Percentiles rank a stretch among this genome's conserved stretches.
These are phyloP conservation scores for Lenzites betulinus DNA, from an alignment of 768 basidiomycete species.

Conservation along the genomic window DNA sequence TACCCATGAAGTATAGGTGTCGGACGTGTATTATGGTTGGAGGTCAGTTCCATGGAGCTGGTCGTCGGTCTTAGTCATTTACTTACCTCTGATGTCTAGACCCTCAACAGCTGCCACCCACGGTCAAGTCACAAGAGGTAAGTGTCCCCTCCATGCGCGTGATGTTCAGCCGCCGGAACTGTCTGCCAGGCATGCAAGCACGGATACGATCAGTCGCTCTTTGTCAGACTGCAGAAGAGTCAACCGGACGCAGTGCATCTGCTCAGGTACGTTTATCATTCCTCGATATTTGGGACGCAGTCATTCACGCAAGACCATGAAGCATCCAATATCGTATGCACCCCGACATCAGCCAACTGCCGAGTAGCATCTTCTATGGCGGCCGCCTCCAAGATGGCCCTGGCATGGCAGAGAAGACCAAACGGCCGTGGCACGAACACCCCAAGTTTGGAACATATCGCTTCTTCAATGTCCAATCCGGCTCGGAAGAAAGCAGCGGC, in stretches of 20 bases:
- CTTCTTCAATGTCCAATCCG: conserved; percentile 80
- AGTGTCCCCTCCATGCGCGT: conserved; percentile 25
- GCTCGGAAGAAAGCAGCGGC: conserved; percentile 63
- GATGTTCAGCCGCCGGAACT: not conserved
- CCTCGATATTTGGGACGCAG: no score
- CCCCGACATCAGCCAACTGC: conserved; percentile 88
- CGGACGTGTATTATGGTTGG: conserved; percentile 92
- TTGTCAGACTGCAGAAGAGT: conserved; percentile 85
- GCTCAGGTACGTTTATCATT: conserved; percentile 59
- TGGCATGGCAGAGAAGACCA: conserved; percentile 80
- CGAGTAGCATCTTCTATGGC: conserved; percentile 87
- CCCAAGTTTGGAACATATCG: conserved; percentile 81
- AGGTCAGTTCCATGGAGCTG: conserved; percentile 42
- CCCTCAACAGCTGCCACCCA: conserved; percentile 95
- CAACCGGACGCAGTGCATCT: conserved; percentile 86
- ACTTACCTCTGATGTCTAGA: conserved; percentile 40
- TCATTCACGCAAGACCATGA: not conserved
- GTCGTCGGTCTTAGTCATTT: not conserved
- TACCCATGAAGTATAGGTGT: conserved; percentile 89
- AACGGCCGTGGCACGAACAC: conserved; percentile 82
- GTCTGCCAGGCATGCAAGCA: conserved; percentile 59
- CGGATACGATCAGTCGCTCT: conserved; percentile 88
- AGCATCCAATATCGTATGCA: conserved; percentile 99
- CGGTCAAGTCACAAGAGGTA: conserved; percentile 69
- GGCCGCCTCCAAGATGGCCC: conserved; percentile 83